These are phyloP conservation scores for Colletotrichum sp. DNA, from an alignment of 2,329 filamentous ascomycete species.

Conservation along the genomic window DNA sequence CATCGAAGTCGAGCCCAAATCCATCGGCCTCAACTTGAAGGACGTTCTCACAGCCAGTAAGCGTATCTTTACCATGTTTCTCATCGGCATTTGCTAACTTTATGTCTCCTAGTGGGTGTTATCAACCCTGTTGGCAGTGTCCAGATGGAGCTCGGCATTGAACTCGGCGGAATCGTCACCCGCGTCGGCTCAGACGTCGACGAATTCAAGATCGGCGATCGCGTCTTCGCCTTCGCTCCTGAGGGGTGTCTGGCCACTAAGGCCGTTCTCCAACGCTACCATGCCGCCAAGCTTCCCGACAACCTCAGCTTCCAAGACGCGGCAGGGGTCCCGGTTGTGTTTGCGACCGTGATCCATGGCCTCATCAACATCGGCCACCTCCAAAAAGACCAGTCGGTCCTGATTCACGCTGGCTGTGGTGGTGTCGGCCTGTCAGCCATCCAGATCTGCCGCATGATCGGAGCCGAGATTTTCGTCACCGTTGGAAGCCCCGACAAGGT, in stretches of 20 bases:
- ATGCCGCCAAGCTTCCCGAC: constrained; percentile 30
- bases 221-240: constrained; percentile 22
- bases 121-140: background rate
- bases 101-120: background rate
- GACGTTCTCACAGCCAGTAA: background rate
- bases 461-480: constrained; percentile 20
- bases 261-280: background rate
- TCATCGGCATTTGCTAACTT: background rate
- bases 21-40: background rate
- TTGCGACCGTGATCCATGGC: constrained; percentile 31
- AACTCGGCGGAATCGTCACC: constrained; percentile 28
- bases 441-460: background rate
- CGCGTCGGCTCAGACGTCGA: constrained; percentile 23
- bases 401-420: constrained; percentile 9
- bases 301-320: constrained; percentile 30
- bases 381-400: constrained; percentile 23
- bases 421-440: background rate
- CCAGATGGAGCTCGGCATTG: background rate
- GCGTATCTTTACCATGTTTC: background rate
- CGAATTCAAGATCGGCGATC: constrained; percentile 26
- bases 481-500: constrained; percentile 33
- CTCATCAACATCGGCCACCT: constrained; percentile 24
- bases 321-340: constrained; percentile 32
- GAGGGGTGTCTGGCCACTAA: background rate
- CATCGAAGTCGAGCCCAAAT: background rate